Evolutionary conservation across 2,329 filamentous ascomycete genomes (phyloP).

Genomic region (Aspergillus fumigatiaffinis): DNA sequence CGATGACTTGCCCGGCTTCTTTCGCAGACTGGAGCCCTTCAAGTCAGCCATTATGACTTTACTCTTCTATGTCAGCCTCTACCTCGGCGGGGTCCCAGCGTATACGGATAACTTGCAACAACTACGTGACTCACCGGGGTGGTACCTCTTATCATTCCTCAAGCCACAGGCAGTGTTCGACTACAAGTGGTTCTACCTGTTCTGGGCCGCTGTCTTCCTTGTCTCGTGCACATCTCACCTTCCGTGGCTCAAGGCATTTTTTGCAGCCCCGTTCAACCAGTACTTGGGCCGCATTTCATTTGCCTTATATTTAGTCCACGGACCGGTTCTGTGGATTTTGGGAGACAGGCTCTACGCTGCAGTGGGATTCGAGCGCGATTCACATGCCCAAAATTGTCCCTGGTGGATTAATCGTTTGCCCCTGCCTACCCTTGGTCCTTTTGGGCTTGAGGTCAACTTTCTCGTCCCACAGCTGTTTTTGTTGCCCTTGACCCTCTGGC

Average conservation of each 20-base stretch:
- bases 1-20: slow-evolving; percentile 49
- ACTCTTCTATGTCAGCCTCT: no score
- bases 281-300: slow-evolving; percentile 62
- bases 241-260: slow-evolving; percentile 55
- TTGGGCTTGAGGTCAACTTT: no score
- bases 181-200: slow-evolving; percentile 66
- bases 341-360: slow-evolving; percentile 63
- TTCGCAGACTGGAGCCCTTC: slow-evolving; percentile 40
- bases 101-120: slow-evolving; percentile 46
- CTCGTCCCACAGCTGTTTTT: no score
- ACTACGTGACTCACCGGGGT: slow-evolving; percentile 55
- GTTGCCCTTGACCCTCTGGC: no score
- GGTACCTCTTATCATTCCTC: slow-evolving; percentile 57
- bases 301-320: slow-evolving; percentile 62
- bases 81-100: slow-evolving; percentile 5
- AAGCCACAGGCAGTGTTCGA: slow-evolving; percentile 64
- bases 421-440: no score
- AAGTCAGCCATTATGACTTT: no score
- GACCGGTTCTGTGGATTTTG: slow-evolving; percentile 56
- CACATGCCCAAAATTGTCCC: slow-evolving; percentile 50
- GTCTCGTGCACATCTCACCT: slow-evolving; percentile 57
- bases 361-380: slow-evolving; percentile 52
- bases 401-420: slow-evolving; percentile 54
- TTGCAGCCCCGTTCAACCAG: slow-evolving; percentile 57
- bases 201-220: slow-evolving; percentile 56